Evolutionary conservation across 305 asterid genomes (phyloP).

Genomic region (Fraxinus floribunda): DNA sequence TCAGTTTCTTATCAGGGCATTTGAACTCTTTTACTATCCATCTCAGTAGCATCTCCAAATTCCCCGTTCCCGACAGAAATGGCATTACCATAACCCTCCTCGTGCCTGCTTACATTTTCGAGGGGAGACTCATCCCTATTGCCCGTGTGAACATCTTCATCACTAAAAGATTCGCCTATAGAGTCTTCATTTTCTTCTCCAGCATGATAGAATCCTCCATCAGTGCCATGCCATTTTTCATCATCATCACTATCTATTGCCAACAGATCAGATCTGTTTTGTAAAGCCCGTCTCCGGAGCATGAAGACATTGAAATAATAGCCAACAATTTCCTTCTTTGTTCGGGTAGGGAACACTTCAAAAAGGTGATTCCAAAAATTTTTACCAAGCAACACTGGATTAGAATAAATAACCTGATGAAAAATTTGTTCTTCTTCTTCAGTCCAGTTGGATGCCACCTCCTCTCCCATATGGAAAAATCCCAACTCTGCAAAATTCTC

Average conservation of each 20-base stretch:
- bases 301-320: constrained; percentile 79
- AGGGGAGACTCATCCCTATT: constrained; percentile 27
- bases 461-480: constrained; percentile 70
- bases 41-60: constrained; percentile 20
- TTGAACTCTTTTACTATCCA: constrained; percentile 15
- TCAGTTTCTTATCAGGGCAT: neutral
- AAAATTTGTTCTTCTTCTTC: constrained; percentile 51
- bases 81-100: constrained; percentile 11
- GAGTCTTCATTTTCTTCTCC: constrained; percentile 41
- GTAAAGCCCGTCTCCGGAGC: constrained; percentile 61
- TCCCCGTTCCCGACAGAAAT: neutral
- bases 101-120: constrained; percentile 19
- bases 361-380: constrained; percentile 62
- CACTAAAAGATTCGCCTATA: constrained; percentile 34
- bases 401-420: constrained; percentile 52
- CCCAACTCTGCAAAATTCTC: constrained; percentile 52
- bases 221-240: constrained; percentile 36
- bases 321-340: constrained; percentile 57
- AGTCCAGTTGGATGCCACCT: constrained; percentile 55
- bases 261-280: constrained; percentile 53
- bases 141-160: constrained; percentile 30
- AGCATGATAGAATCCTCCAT: constrained; percentile 23
- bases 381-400: constrained; percentile 44
- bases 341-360: constrained; percentile 47
- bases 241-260: constrained; percentile 80